Conservation (phyloP, 495 filamentous ascomycete species). For the Schizothecium vesticola region DNA sequence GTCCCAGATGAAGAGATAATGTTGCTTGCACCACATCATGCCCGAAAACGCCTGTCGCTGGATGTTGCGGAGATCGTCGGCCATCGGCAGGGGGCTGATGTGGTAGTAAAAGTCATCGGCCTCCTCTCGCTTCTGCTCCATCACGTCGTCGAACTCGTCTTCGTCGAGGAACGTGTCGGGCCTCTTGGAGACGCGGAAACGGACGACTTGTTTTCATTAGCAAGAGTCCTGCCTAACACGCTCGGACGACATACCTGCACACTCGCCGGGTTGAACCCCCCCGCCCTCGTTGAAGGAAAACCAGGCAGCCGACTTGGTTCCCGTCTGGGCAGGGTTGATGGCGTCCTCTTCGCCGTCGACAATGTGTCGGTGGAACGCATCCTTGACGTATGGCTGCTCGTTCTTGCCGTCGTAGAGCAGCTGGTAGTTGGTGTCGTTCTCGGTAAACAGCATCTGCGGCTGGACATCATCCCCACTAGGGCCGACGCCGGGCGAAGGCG, state of each 20-base stretch:
- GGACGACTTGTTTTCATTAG: constrained; percentile 57
- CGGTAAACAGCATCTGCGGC: constrained; percentile 82
- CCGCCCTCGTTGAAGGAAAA: constrained; percentile 85
- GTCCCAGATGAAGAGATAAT: constrained; percentile 94
- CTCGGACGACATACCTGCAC: constrained; percentile 50
- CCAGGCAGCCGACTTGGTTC: constrained; percentile 89
- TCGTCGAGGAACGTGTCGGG: constrained; percentile 77
- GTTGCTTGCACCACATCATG: constrained; percentile 98
- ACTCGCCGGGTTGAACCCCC: constrained; percentile 82
- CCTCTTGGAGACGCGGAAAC: constrained; percentile 77
- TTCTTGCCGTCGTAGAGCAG: constrained; percentile 72
- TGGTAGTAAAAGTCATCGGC: constrained; percentile 94
- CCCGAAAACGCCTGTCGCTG: constrained; percentile 90
- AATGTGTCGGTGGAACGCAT: constrained; percentile 87
- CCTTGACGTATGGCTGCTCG: constrained; percentile 79
- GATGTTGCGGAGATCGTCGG: constrained; percentile 89
- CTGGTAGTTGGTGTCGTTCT: constrained; percentile 88
- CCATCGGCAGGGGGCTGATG: constrained; percentile 90
- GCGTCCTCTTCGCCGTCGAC: constrained; percentile 74
- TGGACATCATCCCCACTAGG: constrained; percentile 73
- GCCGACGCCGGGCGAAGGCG: constrained; percentile 81
- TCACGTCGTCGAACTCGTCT: constrained; percentile 84
- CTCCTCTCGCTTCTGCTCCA: constrained; percentile 77
- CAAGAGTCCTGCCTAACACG: neutral
- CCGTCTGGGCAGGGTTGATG: constrained; percentile 71